These are phyloP conservation scores for Carnegiea gigantea DNA, from an alignment of 179 eudicot species.

Conservation along the genomic window DNA sequence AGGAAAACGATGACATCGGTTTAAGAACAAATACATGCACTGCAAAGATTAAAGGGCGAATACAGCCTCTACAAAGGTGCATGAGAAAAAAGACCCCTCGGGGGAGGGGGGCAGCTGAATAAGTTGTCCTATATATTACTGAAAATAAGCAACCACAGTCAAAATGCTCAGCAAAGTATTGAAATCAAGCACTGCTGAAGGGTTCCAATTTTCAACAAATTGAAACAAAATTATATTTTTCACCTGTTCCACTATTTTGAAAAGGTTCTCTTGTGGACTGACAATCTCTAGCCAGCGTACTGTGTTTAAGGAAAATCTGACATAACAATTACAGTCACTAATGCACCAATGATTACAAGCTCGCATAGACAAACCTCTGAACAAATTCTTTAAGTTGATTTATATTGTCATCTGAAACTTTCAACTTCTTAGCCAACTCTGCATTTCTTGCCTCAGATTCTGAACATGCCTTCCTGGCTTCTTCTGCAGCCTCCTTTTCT, in stretches of 20 bases:
- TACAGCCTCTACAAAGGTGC: neutral
- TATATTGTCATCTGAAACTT: conserved; percentile 69
- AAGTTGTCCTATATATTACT: neutral
- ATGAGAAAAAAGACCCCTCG: too few species aligned
- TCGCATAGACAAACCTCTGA: conserved; percentile 64
- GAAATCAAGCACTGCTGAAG: neutral
- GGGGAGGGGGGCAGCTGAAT: neutral
- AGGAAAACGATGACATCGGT: neutral
- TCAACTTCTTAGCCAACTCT: conserved; percentile 63
- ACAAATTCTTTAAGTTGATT: conserved; percentile 78
- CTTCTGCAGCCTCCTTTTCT: conserved; percentile 71
- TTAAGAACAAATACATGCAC: neutral
- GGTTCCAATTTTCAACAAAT: neutral
- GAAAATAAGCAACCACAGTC: neutral
- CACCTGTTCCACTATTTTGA: neutral
- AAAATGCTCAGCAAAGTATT: neutral
- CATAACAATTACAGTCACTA: neutral
- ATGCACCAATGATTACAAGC: neutral
- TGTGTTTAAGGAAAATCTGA: neutral
- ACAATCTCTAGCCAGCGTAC: neutral
- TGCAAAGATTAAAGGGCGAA: neutral
- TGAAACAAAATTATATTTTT: neutral
- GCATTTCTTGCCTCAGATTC: conserved; percentile 61
- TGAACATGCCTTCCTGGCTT: conserved; percentile 46
- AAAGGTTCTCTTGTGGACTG: neutral